A percentile compares a stretch with the other conserved stretches of the same genome.
These are phyloP conservation scores for Salvia rosmarinus DNA, from an alignment of 257 asterid genomes.

Conservation along the genomic window DNA sequence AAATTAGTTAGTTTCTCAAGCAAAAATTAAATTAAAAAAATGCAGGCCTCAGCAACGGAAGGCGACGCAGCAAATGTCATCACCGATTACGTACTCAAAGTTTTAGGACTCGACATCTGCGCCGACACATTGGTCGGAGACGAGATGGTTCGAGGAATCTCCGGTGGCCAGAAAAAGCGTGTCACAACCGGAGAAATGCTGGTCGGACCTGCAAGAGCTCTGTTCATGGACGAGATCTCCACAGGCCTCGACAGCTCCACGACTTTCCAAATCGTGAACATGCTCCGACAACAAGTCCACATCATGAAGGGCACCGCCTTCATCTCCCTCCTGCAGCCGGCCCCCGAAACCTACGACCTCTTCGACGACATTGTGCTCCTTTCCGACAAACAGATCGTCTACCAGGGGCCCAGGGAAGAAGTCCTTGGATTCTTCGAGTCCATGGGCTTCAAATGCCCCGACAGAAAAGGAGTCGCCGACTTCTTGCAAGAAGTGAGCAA, in stretches of 20 bases:
- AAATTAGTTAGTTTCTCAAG: not conserved
- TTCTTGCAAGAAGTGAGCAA: constrained; percentile 69
- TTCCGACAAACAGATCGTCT: constrained; percentile 61
- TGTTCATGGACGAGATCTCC: constrained; percentile 77
- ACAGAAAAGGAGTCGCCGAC: constrained; percentile 67
- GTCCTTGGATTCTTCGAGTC: constrained; percentile 58
- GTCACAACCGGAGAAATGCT: constrained; percentile 67
- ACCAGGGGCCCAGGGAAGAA: constrained; percentile 64
- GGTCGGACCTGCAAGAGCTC: constrained; percentile 73
- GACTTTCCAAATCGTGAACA: constrained; percentile 57
- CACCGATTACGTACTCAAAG: constrained; percentile 47
- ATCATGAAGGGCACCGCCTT: constrained; percentile 71
- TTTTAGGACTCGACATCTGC: constrained; percentile 54
- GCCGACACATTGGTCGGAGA: constrained; percentile 60
- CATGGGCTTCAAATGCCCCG: constrained; percentile 66
- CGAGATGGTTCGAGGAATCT: constrained; percentile 60
- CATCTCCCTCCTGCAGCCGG: constrained; percentile 71
- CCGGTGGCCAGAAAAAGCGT: constrained; percentile 62
- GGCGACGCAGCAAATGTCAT: constrained; percentile 55
- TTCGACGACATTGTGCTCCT: constrained; percentile 66
- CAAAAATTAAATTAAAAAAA: not conserved
- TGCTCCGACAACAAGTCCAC: constrained; percentile 57
- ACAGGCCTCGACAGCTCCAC: constrained; percentile 73
- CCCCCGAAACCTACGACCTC: constrained; percentile 64
- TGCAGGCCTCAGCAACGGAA: constrained; percentile 55